Base-by-base conservation (phyloP, 768 basidiomycete genomes). In the Gelatoporia subvermispora region DNA sequence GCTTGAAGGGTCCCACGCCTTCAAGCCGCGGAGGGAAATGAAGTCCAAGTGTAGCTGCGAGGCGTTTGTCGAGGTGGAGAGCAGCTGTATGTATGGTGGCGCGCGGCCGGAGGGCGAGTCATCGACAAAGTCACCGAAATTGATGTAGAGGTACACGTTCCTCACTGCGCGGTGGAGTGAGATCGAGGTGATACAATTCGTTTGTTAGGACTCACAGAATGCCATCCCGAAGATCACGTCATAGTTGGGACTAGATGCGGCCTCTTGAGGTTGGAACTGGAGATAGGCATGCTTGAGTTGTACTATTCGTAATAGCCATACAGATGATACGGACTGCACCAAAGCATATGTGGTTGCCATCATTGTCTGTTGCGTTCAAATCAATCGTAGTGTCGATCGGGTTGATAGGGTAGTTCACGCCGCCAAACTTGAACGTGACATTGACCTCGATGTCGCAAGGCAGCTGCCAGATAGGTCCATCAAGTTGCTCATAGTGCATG, bases 201-300 rank as follows among this genome's bases (percentile, higher is more conserved):
- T 35, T 28, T 35, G 18, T 22, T 43, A 45, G 21, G 7, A 72
- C 81, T 58, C 55, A 84, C 84, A 64, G 67, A 86, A 87, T 8
- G 78, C 73, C 82, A 87, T 87, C 47, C 86, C 86, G 39, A 88
- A 69, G 39, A 88, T 75, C 61, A 83, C 74, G 58, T 87, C 85
- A 52, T 73, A 87, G 23, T 63, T 70, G 23, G 74, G 69, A 35
- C 72, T 72, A 36, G 65, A 61, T 42, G 75, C 69, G 41, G 74
- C 78, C 8, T 76, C 74, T 37, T 79, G 76, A 5, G 85, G 85
- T 54, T 88, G 86, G 68, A 87, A 88, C 85, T 86, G 49, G 18
- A 44, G 31, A 45, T 20, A 4, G 49, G 16, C 43, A 39, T 22
- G 4, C 18, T 38, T 16, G 17, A n/a, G n/a, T n/a, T n/a, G n/a